A percentile compares a stretch with the other conserved stretches of the same genome.
phyloP scores from a whole-genome alignment of 1,284 basidiomycete species.

The Heimioporus punctisporus region DNA sequence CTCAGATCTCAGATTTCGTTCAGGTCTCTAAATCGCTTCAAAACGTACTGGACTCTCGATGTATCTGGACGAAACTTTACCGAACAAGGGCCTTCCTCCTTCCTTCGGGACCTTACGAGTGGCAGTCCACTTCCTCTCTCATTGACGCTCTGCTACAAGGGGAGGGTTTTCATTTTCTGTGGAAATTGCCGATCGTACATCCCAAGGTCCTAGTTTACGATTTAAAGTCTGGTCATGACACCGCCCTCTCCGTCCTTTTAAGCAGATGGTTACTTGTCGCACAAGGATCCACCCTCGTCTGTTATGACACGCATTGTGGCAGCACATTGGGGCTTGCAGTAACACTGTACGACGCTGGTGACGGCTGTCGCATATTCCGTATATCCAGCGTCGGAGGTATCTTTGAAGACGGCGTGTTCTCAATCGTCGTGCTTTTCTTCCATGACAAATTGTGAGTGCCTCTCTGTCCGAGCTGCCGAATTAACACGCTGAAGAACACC shows the following conservation, averaged over 20 bases:
- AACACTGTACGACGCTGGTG: background rate
- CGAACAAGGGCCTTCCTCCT: background rate
- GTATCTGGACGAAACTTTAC: constrained; percentile 6
- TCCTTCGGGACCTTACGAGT: constrained; percentile 8
- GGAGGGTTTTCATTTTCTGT: constrained; percentile 4
- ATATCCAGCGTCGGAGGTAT: background rate
- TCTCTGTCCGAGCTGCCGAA: background rate
- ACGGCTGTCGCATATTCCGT: constrained; percentile 1
- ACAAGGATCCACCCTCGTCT: constrained; percentile 3
- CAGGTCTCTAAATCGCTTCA: constrained; percentile 9
- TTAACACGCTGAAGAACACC: background rate
- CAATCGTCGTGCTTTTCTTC: constrained; percentile 9
- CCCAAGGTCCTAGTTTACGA: background rate
- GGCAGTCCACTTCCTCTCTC: constrained; percentile 8
- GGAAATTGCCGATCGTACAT: constrained; percentile 1
- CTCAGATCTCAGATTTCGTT: no score
- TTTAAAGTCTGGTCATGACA: background rate
- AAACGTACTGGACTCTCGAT: constrained; percentile 1
- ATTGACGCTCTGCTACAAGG: constrained; percentile 2
- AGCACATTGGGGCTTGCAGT: background rate
- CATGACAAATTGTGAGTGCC: constrained; percentile 4
- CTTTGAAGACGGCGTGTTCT: constrained; percentile 1
- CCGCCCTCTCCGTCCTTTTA: constrained; percentile 1
- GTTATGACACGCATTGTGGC: constrained; percentile 6
- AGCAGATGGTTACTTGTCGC: constrained; percentile 7